Evolutionary conservation across 176 grass and related monocot species (phyloP), one percentile per base, ranked within the genome.

Genomic region (Themeda triandra): DNA sequence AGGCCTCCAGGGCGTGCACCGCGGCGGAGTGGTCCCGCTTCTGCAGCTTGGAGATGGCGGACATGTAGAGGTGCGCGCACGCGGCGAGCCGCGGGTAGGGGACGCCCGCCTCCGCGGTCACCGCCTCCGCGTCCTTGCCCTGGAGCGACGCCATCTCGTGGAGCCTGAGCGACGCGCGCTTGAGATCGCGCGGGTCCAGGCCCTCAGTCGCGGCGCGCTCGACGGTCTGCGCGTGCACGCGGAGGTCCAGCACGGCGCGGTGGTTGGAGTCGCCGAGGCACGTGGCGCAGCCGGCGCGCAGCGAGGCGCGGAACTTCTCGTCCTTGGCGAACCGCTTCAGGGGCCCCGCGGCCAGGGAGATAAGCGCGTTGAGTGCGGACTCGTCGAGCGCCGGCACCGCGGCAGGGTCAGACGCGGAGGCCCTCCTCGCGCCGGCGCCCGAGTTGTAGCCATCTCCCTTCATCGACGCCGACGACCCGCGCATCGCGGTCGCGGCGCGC

Each of bases 1-100:
- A 98, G 25, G 78, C 78, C 76, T 88, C 86, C 35, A 98, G 85
- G 23, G 83, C 64, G 85, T 95, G 93, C 28, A 88, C 88, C 2
- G 91, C 79, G 33, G 80, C 27, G 58, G 88, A 86, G 79, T 86
- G 79, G 80, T 90, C 84, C 23, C 85, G 76, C 45, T 25, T 67
- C 84, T 73, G 74, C 36, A 90, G 80, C 80, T 67, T 86, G 84
- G 80, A 86, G 11, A 83, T 37, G 28, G 58, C 80, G 12, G 80
- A 48, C 58, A 86, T 74, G 84, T 83, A 90, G 3, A 90, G 9
- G 67, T 86, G 84, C 79, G 84, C 56, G 80, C 88, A 90, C 60
- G 75, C 80, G 45, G 88, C 80, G 58, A 90, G 59, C 29, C 75
- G 75, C 66, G 40, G 1, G 84, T 86, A 59, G 0, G 88, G 79